Base-by-base conservation (phyloP, 2,329 filamentous ascomycete species). In the Pseudogymnoascus sp. region DNA sequence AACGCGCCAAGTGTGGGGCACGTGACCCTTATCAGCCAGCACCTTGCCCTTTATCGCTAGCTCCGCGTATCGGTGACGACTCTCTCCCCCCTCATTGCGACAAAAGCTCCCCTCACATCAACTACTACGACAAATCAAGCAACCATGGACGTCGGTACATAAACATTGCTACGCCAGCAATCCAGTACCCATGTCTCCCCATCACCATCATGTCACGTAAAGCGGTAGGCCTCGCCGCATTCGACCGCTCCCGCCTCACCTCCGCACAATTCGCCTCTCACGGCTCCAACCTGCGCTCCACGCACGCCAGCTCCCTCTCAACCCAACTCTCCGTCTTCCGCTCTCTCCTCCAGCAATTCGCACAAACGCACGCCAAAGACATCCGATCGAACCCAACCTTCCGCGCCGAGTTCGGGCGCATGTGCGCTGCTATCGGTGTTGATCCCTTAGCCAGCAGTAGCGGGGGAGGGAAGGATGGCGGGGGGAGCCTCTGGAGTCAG, bases 321-420 rank as follows among this genome's bases (percentile, higher is more conserved):
- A 96, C 92, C 38, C 94, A 99, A 74, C 88, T 99, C 66, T 88
- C 92, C 68, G 92, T 97, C 72, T 99, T 99, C 82, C 92, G 96
- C 72, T 94, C 91, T 16, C 83, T 97, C 10, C 85, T 99, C 5
- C 92, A 97, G 77, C 92, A 95, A 76, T 99, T 99, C 76, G 91
- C 92, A 50, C 84, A 93, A 72, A 96, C 93, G 60, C 94, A 99
- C 81, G 90, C 89, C 69, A 92, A 92, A 73, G 94, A 96, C 71
- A 99, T 99, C 65, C 92, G 93, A 67, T 96, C 92, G 2, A 92
- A 97, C 74, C 94, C 94, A 5, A 88, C 86, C 7, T 99, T 99
- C 76, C 91, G 94, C 65, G 92, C 93, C 35, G 93, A 99, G 76
- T 99, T 99, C 73, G 93, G 94, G 2, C 91, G 93, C 74, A 99